phyloP scores from a whole-genome alignment of 805 yeast species.

The Wickerhamomyces xylosicus region DNA sequence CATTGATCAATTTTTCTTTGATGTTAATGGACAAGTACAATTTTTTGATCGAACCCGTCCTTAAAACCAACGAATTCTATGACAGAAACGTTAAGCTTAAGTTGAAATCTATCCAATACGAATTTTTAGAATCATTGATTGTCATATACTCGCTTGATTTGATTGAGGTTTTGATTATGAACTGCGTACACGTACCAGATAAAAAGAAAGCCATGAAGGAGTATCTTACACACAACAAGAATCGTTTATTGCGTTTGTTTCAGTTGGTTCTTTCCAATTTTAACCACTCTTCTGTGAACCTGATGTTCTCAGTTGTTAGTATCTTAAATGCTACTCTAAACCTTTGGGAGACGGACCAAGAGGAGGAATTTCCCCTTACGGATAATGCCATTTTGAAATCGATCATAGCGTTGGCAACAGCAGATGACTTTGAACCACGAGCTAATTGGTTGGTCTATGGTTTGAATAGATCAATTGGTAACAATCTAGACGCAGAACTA shows the following conservation, averaged over 20 bases:
- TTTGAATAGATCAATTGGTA: slow-evolving; percentile 42
- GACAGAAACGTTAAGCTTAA: slow-evolving; percentile 13
- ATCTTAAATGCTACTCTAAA: slow-evolving; percentile 35
- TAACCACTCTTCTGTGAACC: slow-evolving; percentile 35
- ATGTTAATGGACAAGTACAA: slow-evolving; percentile 1
- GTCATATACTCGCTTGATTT: slow-evolving; percentile 45
- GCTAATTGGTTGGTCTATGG: slow-evolving; percentile 40
- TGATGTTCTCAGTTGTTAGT: slow-evolving; percentile 42
- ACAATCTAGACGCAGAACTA: slow-evolving; percentile 31
- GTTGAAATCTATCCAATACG: slow-evolving; percentile 30
- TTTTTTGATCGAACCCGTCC: slow-evolving; percentile 11
- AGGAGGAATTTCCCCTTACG: slow-evolving; percentile 7
- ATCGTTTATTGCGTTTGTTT: slow-evolving; percentile 21
- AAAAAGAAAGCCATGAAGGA: not conserved
- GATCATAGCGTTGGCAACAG: slow-evolving; percentile 24
- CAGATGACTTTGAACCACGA: slow-evolving; percentile 30
- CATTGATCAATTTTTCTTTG: slow-evolving; percentile 23
- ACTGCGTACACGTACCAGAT: slow-evolving; percentile 5
- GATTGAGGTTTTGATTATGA: slow-evolving; percentile 33
- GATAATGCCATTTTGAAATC: slow-evolving; percentile 17
- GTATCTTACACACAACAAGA: not conserved
- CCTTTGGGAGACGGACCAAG: slow-evolving; percentile 7
- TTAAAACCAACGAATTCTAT: slow-evolving; percentile 16
- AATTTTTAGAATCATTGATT: slow-evolving; percentile 39
- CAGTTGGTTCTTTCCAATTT: slow-evolving; percentile 32